phyloP scores from a whole-genome alignment of 768 basidiomycete genomes.

The Panaeolus cyanescens region DNA sequence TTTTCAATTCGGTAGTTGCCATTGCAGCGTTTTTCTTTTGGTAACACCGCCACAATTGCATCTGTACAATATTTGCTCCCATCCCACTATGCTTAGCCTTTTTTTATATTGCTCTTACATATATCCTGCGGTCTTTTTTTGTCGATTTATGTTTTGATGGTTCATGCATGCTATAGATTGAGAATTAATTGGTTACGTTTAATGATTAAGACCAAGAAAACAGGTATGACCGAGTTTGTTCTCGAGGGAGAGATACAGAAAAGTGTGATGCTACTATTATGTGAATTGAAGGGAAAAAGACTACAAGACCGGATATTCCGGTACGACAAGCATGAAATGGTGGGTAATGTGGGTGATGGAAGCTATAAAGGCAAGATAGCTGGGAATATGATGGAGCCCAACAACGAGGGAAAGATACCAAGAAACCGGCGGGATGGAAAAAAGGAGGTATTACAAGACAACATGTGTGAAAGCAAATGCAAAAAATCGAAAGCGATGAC shows the following conservation, averaged over 20 bases:
- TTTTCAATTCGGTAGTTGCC: not conserved
- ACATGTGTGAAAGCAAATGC: slow-evolving; percentile 2
- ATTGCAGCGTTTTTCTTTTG: not conserved
- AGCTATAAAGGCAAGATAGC: slow-evolving; percentile 1
- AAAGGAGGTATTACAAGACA: slow-evolving; percentile 3
- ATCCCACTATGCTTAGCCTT: not conserved
- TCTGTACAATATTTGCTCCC: not conserved
- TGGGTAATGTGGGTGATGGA: not conserved
- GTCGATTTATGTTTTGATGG: not conserved
- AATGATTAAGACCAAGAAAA: slow-evolving; percentile 1
- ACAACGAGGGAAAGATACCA: slow-evolving; percentile 1
- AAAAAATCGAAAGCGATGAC: slow-evolving; percentile 3
- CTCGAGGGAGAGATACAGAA: not conserved
- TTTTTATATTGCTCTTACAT: not conserved
- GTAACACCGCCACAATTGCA: not conserved
- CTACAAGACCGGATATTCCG: not conserved
- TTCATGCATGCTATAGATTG: not conserved
- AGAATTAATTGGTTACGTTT: slow-evolving; percentile 1
- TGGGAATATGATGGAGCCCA: slow-evolving; percentile 2
- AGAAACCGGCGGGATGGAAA: slow-evolving; percentile 4
- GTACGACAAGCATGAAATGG: not conserved
- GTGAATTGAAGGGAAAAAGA: not conserved
- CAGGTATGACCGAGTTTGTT: not conserved
- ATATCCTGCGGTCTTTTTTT: not conserved
- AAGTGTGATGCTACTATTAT: not conserved